Base-by-base conservation (phyloP, 2,329 filamentous ascomycete genomes). In the Phialophora expanda region DNA sequence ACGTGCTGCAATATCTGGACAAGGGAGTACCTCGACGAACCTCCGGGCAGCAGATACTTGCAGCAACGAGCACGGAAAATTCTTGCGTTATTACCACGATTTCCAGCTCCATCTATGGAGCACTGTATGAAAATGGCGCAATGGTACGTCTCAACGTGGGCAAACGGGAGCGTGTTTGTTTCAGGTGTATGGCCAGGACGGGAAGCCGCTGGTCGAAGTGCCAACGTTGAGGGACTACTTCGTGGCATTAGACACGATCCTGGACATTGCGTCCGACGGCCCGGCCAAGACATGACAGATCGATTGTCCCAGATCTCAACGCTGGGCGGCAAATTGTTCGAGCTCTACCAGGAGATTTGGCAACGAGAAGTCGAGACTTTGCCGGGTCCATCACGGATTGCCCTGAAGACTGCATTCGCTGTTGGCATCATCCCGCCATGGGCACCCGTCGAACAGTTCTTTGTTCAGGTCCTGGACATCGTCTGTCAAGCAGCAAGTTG, bases 161-260 rank as follows among this genome's bases (percentile, higher is more conserved):
- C 9, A 46, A n/a, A n/a, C 2, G 90, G 86, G 71, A 91, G 95
- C 66, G 92, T 99, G 4, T 99, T 92, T 76, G n/a, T n/a, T n/a
- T n/a, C 95, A 99, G 75, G 92, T 99, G 1, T 97, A 92, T 75
- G 83, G 85, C 64, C 83, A 89, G 60, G 81, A 86, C 20, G 85
- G 88, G 67, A 83, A 84, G 20, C 93, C 94, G 0, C 86, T 93
- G 17, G 85, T 97, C 57, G 84, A 88, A 54, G 91, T 98, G n/a
- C 95, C 95, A 0, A 96, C 92, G 4, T 87, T 98, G 73, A 88
- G 93, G 73, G 94, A 99, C 74, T 99, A 93, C 74, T 99, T 98
- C 77, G 91, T 97, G 83, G 94, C 97, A 75, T 82, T 99, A 28
- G 95, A 99, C 75, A 84, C 88, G 24, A 89, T 98, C 65, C 83